Percentiles rank a stretch among this genome's conserved stretches.
Evolutionary conservation across 2,329 filamentous ascomycete species (phyloP).

Genomic region (Ascochyta viciae-villosae): DNA sequence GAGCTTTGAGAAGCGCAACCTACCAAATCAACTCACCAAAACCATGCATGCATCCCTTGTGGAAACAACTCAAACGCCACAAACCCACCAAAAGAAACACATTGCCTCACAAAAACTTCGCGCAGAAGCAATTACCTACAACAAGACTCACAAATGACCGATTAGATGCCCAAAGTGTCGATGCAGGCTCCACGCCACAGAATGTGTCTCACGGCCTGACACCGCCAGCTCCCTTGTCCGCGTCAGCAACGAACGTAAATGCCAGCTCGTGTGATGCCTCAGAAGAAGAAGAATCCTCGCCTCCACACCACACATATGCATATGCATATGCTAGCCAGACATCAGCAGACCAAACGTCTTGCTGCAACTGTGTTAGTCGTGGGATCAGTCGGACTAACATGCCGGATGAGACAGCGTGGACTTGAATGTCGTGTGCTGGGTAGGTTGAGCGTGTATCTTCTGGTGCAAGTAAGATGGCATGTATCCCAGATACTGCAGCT

Average conservation of each 20-base stretch:
- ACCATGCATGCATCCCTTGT: neutral
- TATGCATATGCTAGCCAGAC: neutral
- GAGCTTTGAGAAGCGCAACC: neutral
- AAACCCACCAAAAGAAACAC: neutral
- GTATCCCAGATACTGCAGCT: too few species aligned
- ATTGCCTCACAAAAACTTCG: neutral
- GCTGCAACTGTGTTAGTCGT: neutral
- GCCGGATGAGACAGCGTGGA: neutral
- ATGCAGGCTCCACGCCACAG: conserved; percentile 1
- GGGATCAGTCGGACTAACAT: neutral
- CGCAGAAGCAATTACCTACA: conserved; percentile 8
- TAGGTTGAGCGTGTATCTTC: neutral
- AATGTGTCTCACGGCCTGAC: conserved; percentile 1
- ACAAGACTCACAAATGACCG: conserved; percentile 1
- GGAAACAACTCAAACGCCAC: neutral
- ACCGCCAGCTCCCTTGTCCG: neutral
- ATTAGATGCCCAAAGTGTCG: neutral
- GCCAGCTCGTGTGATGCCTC: conserved; percentile 7
- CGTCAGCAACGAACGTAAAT: neutral
- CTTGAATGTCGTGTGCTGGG: neutral
- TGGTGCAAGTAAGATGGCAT: too few species aligned
- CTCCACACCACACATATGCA: neutral
- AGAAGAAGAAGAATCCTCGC: neutral
- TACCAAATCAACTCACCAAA: neutral
- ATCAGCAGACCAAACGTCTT: conserved; percentile 9